Conservation (phyloP, 176 grass and related monocot species). For the Paspalum notatum region DNA sequence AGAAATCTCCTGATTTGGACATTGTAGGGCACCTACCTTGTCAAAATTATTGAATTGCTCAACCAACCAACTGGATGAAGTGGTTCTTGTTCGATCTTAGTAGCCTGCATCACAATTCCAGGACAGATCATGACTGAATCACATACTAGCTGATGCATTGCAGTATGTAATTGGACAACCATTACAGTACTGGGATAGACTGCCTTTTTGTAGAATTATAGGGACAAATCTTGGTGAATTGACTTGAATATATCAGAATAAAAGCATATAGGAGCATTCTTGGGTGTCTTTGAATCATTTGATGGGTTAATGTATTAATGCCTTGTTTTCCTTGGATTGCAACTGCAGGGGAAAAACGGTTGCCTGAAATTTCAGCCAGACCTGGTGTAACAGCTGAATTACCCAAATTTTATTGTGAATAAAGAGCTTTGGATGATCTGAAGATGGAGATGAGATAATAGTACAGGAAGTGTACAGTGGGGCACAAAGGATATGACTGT, state of each 20-base stretch:
- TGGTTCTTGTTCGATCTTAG: neutral
- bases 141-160: neutral
- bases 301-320: neutral
- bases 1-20: constrained; percentile 50
- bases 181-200: neutral
- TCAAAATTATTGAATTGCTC: constrained; percentile 20
- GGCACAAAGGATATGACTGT: constrained; percentile 59
- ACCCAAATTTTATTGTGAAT: constrained; percentile 27
- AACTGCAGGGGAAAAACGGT: constrained; percentile 33
- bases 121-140: constrained; percentile 20
- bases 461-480: constrained; percentile 42
- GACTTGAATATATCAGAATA: neutral
- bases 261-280: neutral
- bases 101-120: neutral
- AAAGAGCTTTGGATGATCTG: constrained; percentile 34
- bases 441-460: constrained; percentile 52
- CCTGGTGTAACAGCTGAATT: constrained; percentile 3
- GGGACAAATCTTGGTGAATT: constrained; percentile 26
- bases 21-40: constrained; percentile 32
- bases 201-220: neutral
- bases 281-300: neutral
- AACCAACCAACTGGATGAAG: neutral
- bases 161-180: constrained; percentile 16
- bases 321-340: constrained; percentile 18
- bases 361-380: neutral